Base-by-base conservation (phyloP, 1,284 basidiomycete species). In the Porogramme epimiltina region DNA sequence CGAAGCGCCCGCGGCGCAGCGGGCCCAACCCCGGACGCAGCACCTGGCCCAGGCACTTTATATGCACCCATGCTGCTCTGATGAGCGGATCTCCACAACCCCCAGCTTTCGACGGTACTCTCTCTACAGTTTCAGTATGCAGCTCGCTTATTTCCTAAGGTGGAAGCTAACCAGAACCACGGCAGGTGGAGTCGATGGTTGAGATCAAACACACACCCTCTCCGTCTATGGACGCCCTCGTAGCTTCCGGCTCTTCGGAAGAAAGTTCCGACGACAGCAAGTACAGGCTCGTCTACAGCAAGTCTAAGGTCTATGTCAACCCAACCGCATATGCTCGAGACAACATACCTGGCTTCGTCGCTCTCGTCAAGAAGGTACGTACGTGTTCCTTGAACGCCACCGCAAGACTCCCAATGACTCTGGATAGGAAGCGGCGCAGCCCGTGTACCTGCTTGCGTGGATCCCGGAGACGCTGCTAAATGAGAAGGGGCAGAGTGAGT, bases 241-340 rank as follows among this genome's bases (percentile, higher is more conserved):
- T 66, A 48, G 50, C 60, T 18, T 61, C 64, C n/a, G 54, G 45
- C 36, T 49, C 48, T 39, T 51, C 57, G n/a, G 49, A 37, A 31
- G 66, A 60, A 11, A 69, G 71, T 19, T 77, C 81, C 47, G 85
- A 87, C 53, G 80, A 81, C 60, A 64, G 63, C 55, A 84, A 80
- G 68, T 81, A 82, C 66, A 77, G 88, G 47, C 76, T 97, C 41
- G 70, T 96, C 18, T 96, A 93, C 64, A 89, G 84, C 69, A 95
- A 95, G 70, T 91, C 89, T 36, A 95, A 95, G 67, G 93, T 95
- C 37, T 94, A 95, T 64, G 87, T 97, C 41, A 94, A 98, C 64
- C 95, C 96, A 0, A 96, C 94, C 0, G 86, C 91, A 2, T 95
- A 95, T 66, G 79, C 89, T 2, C 81, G 89, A 62, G 95, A 98